Evolutionary conservation across 1,284 basidiomycete species (phyloP), one percentile per base, ranked within the genome.

Genomic region (Sporisorium exsertum): DNA sequence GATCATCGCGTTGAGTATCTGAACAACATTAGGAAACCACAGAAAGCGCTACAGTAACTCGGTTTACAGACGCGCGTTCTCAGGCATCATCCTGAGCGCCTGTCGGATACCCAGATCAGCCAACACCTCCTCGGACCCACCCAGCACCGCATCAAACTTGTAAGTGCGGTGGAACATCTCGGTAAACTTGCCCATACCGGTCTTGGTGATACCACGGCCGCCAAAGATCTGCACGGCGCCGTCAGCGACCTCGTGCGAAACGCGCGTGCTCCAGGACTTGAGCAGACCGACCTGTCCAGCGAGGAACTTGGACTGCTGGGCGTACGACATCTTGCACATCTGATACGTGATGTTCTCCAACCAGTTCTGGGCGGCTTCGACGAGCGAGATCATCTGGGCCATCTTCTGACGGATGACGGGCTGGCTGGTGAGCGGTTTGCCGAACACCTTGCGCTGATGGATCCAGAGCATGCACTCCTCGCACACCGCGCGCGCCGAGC

Each of bases 331-430:
- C 80, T 94, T 91, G 84, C 89, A 91, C 94, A 96, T 96, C 86
- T 96, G 94, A 85, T 92, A 91, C 0, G 94, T 95, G 71, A 96
- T 87, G 82, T 90, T 92, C 87, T 97, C 95, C 27, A 96, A 87
- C 94, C 94, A 97, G 52, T 89, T 90, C 84, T 97, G 94, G 62
- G 90, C 90, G 0, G 92, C 90, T 87, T 95, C 93, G 37, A 90
- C 89, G 65, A 93, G 91, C 24, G 92, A 90, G 67, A 95, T 94
- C 92, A 95, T 94, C 27, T 88, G 87, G 2, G 93, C 94, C 53
- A 96, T 86, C 88, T 94, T 95, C 79, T 89, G 89, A 60, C 94
- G 90, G 79, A 97, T 91, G 70, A 95, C 92, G 7, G 94, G 90
- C 85, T 94, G 92, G 8, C 91, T 89, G 77, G 91, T 90, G 20